Evolutionary conservation across 306 rosid genomes (phyloP), one percentile per base, ranked within the genome.

Genomic region (Sesbania bispinosa): DNA sequence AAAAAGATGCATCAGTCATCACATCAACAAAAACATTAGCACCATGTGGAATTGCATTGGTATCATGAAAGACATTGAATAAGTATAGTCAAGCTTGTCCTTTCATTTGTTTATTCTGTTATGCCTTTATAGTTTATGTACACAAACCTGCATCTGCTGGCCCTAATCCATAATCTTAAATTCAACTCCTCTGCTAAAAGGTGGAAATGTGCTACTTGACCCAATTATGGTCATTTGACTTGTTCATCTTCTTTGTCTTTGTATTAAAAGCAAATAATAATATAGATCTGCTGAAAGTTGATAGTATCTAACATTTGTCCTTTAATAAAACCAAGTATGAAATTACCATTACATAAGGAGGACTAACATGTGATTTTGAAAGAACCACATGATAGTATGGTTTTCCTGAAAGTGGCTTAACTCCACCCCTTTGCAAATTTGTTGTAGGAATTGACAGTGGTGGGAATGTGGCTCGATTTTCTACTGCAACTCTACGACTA

Each of bases 321-420:
- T 33, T 16, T 59, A 18, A 23, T 16, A 39, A 55, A 38, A 26
- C 48, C 58, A 52, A 68, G 30, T 7, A 39, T 19, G 52, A 53
- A 66, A 18, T 85, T 71, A 88, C 93, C 90, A 81, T 18, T 23
- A 3, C 6, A 41, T 46, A 83, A 6, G n/a, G 4, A 51, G 75
- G 79, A 21, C 6, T 2, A 50, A 83, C 68, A 26, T 70, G 66
- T 68, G 85, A 11, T 62, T 67, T 72, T 10, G 73, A 10, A 57
- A 88, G 69, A 58, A 88, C 6, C 7, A 57, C 2, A 46, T 69
- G 58, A 14, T 6, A 75, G 73, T 54, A 77, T 43, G 85, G 85
- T 57, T 79, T 62, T 50, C 82, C 84, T 4, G 84, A 79, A 63
- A 88, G 93, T 4, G 93, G 90, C 58, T 75, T 71, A 64, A 55